Evolutionary conservation across 2,329 filamentous ascomycete genomes (phyloP).

Genomic region (Botrytis deweyae): DNA sequence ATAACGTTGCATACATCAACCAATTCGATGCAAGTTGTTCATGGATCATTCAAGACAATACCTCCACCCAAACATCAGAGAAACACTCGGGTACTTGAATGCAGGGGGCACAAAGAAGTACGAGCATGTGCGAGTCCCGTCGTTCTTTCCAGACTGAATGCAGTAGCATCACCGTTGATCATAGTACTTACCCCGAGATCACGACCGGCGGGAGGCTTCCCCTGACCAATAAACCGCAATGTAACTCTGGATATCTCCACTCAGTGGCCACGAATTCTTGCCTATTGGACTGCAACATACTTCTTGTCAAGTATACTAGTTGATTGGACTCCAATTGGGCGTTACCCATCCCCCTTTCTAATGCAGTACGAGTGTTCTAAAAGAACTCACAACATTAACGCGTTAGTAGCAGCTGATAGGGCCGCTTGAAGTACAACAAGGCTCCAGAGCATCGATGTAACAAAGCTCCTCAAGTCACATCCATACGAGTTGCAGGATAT

Average conservation of each 20-base stretch:
- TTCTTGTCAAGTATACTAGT: background rate
- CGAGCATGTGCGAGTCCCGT: conserved; percentile 8
- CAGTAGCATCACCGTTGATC: background rate
- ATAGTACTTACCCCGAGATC: background rate
- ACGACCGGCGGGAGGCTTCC: background rate
- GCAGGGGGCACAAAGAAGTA: background rate
- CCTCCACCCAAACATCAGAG: background rate
- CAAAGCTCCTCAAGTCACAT: background rate
- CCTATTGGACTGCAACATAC: background rate
- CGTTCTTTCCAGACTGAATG: background rate
- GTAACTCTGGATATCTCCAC: background rate
- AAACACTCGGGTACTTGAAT: background rate
- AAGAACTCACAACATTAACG: background rate
- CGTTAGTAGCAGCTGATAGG: background rate
- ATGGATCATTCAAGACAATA: background rate
- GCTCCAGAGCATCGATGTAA: background rate
- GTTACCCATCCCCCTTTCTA: background rate
- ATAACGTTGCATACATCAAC: background rate
- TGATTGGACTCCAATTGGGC: background rate
- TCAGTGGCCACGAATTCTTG: background rate
- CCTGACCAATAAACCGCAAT: background rate
- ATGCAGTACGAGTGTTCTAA: background rate
- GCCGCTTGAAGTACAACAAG: background rate
- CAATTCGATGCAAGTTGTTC: background rate
- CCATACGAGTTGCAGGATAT: no score